Percentiles rank a stretch among this genome's conserved stretches.
Conservation (phyloP, 129 eudicot genomes). For the Artemisia argyi region DNA sequence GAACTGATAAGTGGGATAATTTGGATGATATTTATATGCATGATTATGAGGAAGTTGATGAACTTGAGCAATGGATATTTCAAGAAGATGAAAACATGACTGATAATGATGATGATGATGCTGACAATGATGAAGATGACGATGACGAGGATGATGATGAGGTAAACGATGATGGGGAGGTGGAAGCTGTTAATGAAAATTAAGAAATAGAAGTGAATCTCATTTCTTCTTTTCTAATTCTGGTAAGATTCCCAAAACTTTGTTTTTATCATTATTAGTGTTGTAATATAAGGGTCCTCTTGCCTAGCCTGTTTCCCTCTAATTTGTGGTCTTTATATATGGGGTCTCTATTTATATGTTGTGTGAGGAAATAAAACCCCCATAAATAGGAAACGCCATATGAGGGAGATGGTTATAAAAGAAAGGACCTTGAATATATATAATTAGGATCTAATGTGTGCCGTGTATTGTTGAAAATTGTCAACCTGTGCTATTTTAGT, state of each 20-base stretch:
- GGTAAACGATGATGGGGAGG: slow-evolving; percentile 8
- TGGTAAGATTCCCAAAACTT: slow-evolving; percentile 6
- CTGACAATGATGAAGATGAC: slow-evolving; percentile 14
- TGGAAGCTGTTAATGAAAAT: slow-evolving; percentile 17
- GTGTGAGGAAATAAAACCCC: slow-evolving; percentile 10
- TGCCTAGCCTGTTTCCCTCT: slow-evolving; percentile 9
- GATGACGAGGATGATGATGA: background rate
- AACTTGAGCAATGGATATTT: slow-evolving; percentile 76
- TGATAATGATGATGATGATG: slow-evolving; percentile 56
- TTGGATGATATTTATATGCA: slow-evolving; percentile 63
- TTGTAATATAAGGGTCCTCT: slow-evolving; percentile 16
- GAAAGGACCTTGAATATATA: slow-evolving; percentile 10
- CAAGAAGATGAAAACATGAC: slow-evolving; percentile 45
- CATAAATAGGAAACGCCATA: slow-evolving; percentile 8
- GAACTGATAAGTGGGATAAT: slow-evolving; percentile 84
- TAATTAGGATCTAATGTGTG: slow-evolving; percentile 18
- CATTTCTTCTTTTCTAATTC: background rate
- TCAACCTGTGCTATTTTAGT: slow-evolving; percentile 20
- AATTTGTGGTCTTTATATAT: slow-evolving; percentile 11
- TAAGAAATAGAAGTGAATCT: slow-evolving; percentile 14
- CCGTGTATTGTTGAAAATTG: slow-evolving; percentile 13
- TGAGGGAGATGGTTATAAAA: slow-evolving; percentile 12
- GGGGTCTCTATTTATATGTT: slow-evolving; percentile 17
- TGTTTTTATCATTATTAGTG: background rate
- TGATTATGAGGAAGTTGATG: slow-evolving; percentile 84